These are phyloP conservation scores for Ceratobasidium sp. DNA, from an alignment of 1,284 basidiomycete genomes.

Conservation along the genomic window DNA sequence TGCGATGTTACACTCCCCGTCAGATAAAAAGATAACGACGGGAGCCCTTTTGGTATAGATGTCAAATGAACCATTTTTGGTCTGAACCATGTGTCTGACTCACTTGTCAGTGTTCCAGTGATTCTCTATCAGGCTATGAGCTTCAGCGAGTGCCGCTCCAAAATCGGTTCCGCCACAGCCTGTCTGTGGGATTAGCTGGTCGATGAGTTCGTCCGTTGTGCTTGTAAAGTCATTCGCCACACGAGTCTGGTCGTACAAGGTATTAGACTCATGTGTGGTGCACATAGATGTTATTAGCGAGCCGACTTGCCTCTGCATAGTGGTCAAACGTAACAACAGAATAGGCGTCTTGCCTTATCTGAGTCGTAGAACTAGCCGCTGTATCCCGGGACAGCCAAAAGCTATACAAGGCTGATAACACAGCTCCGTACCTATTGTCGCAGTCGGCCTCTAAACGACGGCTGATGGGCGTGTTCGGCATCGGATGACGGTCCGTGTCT, in stretches of 20 bases:
- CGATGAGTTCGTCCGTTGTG: slow-evolving; percentile 61
- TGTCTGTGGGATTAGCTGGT: slow-evolving; percentile 54
- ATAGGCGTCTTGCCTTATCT: slow-evolving; percentile 64
- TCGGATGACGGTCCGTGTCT: slow-evolving; percentile 57
- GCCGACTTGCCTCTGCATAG: slow-evolving; percentile 45
- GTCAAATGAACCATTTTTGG: neutral
- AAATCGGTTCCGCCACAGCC: slow-evolving; percentile 63
- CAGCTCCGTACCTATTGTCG: slow-evolving; percentile 68
- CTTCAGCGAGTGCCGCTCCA: slow-evolving; percentile 56
- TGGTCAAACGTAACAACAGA: slow-evolving; percentile 65
- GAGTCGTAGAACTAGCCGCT: slow-evolving; percentile 47
- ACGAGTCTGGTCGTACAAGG: slow-evolving; percentile 42
- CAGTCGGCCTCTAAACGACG: slow-evolving; percentile 54
- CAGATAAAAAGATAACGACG: slow-evolving; percentile 71
- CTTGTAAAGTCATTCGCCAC: slow-evolving; percentile 62
- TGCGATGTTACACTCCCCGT: slow-evolving; percentile 59
- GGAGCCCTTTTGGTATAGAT: slow-evolving; percentile 58
- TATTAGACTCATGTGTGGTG: neutral
- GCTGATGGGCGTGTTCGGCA: slow-evolving; percentile 60
- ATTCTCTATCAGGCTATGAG: slow-evolving; percentile 58
- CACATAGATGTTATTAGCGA: neutral
- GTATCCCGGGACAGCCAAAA: slow-evolving; percentile 67
- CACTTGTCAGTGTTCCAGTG: slow-evolving; percentile 69
- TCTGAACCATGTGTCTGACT: neutral
- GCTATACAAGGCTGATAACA: slow-evolving; percentile 63